Evolutionary conservation across 179 eudicot genomes (phyloP), one percentile per base, ranked within the genome.

Genomic region (Camellia oleifera): DNA sequence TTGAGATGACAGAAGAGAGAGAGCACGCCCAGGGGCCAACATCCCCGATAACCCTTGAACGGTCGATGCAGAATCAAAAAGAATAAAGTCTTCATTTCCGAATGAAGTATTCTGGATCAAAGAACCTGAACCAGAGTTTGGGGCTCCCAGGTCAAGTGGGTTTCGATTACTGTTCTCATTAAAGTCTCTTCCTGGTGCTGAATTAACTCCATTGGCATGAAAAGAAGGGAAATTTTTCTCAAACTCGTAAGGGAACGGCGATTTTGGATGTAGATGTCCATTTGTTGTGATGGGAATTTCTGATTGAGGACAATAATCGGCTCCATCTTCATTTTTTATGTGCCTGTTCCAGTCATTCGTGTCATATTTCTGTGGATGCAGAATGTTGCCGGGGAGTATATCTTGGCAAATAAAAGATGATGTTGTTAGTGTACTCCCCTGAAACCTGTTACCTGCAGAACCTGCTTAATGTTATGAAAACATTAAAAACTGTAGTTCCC

Each of bases 1-100:
- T 74, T 86, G 90, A 80, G 91, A 81, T 90, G 97, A 92, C 97
- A 92, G 97, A 92, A 92, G 95, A 92, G 95, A 92, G 97, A 87
- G 97, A 92, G 93, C 95, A 91, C 85, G 82, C 76, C 91, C 87
- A 74, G 91, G 80, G 84, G 86, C 82, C n/a, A 89, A 69, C 57
- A 84, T 76, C 81, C 78, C 87, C 61, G 86, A 80, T 20, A 79
- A 69, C 65, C 85, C 90, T 72, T 78, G 79, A 80, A 86, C 81
- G 77, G 89, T 80, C 74, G 89, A 84, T 80, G 91, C 86, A 74
- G 87, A 69, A 45, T 85, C 81, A 23, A 85, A 83, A 80, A 78
- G 80, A 62, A 80, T 68, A 54, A 83, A 83, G 70, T 83, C 87
- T 82, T 82, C 78, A 78, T 75, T 83, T 58, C 86, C 82, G 42